These are phyloP conservation scores for Penstemon barbatus DNA, from an alignment of 257 asterid genomes.

Conservation along the genomic window DNA sequence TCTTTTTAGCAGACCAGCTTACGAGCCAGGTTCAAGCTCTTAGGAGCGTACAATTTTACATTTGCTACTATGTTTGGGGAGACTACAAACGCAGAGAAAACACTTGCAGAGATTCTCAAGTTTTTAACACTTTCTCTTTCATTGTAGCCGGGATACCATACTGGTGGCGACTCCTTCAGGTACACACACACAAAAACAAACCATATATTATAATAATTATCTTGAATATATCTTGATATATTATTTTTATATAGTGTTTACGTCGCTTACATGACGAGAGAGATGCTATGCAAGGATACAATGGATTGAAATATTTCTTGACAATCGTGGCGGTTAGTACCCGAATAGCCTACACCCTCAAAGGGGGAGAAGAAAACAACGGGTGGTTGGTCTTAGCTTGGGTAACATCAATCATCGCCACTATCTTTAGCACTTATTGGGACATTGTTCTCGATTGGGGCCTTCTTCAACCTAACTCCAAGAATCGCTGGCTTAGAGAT, in stretches of 20 bases:
- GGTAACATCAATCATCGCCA: constrained; percentile 42
- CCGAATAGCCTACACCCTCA: constrained; percentile 47
- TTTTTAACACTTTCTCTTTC: constrained; percentile 46
- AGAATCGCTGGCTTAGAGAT: constrained; percentile 62
- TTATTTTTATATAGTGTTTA: constrained; percentile 37
- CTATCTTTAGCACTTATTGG: constrained; percentile 52
- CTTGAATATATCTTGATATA: background rate
- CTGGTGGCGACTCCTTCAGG: constrained; percentile 57
- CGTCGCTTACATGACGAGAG: constrained; percentile 55
- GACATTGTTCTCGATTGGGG: constrained; percentile 69
- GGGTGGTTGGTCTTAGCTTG: constrained; percentile 46
- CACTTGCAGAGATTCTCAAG: constrained; percentile 39
- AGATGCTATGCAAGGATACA: constrained; percentile 51
- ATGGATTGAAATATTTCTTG: constrained; percentile 47
- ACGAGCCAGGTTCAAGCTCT: constrained; percentile 62
- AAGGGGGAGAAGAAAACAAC: background rate
- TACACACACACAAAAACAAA: background rate
- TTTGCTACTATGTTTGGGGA: constrained; percentile 68
- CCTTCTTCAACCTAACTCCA: constrained; percentile 44
- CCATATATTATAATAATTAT: background rate
- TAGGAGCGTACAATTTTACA: constrained; percentile 54
- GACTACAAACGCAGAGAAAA: constrained; percentile 46
- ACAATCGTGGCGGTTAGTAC: constrained; percentile 51
- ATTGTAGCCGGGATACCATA: constrained; percentile 51
- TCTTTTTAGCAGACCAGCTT: constrained; percentile 51